Percentiles rank a stretch among this genome's conserved stretches.
These are phyloP conservation scores for Mycena sp. DNA, from an alignment of 1,284 basidiomycete species.

Conservation along the genomic window DNA sequence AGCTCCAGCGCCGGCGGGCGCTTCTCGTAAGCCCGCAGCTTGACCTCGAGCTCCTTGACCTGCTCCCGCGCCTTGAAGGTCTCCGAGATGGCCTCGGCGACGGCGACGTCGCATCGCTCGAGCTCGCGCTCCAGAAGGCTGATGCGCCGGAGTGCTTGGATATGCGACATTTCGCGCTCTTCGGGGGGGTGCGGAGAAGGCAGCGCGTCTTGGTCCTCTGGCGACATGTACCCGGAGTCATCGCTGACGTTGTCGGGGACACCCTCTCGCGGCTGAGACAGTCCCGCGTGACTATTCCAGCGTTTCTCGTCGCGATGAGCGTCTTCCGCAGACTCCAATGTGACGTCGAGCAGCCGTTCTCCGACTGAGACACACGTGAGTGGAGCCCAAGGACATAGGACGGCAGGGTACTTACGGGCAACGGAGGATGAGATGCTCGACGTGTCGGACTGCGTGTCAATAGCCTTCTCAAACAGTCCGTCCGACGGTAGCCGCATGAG, in stretches of 20 bases:
- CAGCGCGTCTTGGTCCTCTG: slow-evolving; percentile 24
- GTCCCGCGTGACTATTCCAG: slow-evolving; percentile 16
- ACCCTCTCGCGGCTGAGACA: background rate
- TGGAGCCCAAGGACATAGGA: background rate
- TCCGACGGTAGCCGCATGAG: slow-evolving; percentile 29
- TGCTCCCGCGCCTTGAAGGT: slow-evolving; percentile 38
- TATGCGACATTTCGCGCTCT: slow-evolving; percentile 22
- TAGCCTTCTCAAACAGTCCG: slow-evolving; percentile 23
- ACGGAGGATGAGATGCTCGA: slow-evolving; percentile 31
- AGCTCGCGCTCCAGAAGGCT: slow-evolving; percentile 39
- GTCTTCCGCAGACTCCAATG: slow-evolving; percentile 31
- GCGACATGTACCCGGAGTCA: slow-evolving; percentile 32
- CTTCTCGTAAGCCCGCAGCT: slow-evolving; percentile 25
- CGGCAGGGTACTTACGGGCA: slow-evolving; percentile 25
- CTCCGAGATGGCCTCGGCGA: slow-evolving; percentile 37
- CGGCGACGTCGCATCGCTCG: slow-evolving; percentile 37
- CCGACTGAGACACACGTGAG: slow-evolving; percentile 21
- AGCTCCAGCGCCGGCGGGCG: slow-evolving; percentile 30
- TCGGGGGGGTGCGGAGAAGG: slow-evolving; percentile 30
- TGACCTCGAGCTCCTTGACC: slow-evolving; percentile 33
- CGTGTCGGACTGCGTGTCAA: slow-evolving; percentile 25
- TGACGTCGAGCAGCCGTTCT: slow-evolving; percentile 33
- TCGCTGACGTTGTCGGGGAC: slow-evolving; percentile 21
- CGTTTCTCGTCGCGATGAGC: slow-evolving; percentile 23
- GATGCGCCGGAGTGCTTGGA: slow-evolving; percentile 32